phyloP scores from a whole-genome alignment of 305 asterid genomes.

The Solanum hybrid region DNA sequence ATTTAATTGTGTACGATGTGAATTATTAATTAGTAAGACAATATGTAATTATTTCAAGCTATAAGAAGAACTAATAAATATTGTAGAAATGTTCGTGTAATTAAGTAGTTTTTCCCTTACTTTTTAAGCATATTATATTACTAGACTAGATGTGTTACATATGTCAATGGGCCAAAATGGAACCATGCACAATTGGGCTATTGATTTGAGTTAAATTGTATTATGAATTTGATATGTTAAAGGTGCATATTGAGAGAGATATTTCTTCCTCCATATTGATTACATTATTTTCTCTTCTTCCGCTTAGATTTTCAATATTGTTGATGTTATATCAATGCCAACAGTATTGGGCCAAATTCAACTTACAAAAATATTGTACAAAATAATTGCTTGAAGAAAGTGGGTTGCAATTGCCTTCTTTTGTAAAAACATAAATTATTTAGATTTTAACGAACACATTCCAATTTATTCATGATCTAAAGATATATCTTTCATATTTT shows the following conservation, averaged over 20 bases:
- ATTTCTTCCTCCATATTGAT: background rate
- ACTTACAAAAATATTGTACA: background rate
- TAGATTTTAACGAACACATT: no score
- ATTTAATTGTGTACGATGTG: fast-evolving
- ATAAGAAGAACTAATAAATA: background rate
- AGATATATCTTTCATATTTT: background rate
- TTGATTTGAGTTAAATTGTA: background rate
- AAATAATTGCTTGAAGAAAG: background rate
- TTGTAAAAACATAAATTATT: background rate
- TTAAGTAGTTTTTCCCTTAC: background rate
- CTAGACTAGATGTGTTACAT: background rate
- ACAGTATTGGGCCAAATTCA: background rate
- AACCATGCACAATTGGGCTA: background rate
- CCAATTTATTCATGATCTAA: background rate
- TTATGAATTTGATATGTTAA: background rate
- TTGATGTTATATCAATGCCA: background rate
- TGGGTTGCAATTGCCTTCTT: background rate
- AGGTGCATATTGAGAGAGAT: background rate
- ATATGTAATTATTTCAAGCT: background rate
- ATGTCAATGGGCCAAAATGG: background rate
- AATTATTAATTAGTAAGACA: background rate
- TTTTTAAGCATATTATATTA: background rate
- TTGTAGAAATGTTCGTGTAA: background rate
- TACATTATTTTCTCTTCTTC: background rate
- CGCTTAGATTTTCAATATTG: background rate